phyloP scores from a whole-genome alignment of 2,329 filamentous ascomycete genomes.

The Cladophialophora immunda region DNA sequence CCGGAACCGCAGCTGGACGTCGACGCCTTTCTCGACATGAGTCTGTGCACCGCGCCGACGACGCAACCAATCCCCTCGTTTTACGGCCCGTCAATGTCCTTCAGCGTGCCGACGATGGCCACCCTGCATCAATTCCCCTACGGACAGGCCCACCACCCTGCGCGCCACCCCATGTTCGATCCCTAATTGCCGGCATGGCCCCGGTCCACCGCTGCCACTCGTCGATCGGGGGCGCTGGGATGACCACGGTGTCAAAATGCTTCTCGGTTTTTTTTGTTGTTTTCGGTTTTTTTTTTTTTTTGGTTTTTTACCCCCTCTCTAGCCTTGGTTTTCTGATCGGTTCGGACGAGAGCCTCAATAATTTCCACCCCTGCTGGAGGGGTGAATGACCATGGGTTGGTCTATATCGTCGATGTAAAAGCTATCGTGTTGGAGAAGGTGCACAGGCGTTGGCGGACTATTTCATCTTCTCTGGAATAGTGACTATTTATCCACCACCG shows the following conservation, averaged over 20 bases:
- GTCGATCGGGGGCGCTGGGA: neutral
- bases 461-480: neutral
- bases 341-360: neutral
- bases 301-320: neutral
- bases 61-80: neutral
- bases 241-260: too few relatives aligned
- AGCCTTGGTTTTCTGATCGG: neutral
- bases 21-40: slow-evolving; percentile 23
- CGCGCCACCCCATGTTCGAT: neutral
- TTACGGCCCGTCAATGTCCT: neutral
- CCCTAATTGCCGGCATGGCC: neutral
- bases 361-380: neutral
- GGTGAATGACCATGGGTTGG: neutral
- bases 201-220: neutral
- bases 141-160: neutral
- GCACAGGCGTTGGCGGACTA: neutral
- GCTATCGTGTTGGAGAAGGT: neutral
- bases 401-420: neutral
- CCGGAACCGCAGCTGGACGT: slow-evolving; percentile 9
- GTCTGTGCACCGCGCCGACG: neutral
- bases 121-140: neutral
- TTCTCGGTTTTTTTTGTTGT: neutral
- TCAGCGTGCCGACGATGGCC: neutral
- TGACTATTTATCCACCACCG: neutral
- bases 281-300: neutral